Evolutionary conservation across 441 rosid genomes (phyloP).

Genomic region (Euphorbia corollata): DNA sequence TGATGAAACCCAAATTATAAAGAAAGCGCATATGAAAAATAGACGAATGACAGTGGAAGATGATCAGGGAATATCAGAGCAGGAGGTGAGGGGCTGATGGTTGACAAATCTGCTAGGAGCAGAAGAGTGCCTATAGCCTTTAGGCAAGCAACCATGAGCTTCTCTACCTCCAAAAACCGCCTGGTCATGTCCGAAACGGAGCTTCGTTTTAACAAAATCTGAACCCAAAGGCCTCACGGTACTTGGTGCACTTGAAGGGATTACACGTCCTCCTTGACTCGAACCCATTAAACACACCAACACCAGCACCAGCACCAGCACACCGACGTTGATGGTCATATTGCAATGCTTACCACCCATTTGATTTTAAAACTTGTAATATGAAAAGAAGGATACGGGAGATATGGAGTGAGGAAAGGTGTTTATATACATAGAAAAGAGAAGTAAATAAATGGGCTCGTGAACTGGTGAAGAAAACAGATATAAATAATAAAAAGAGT

Average conservation of each 20-base stretch:
- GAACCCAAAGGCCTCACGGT: conserved; percentile 33
- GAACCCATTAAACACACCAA: conserved; percentile 5
- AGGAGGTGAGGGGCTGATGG: conserved; percentile 48
- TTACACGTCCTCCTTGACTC: conserved; percentile 32
- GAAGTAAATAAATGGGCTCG: conserved; percentile 52
- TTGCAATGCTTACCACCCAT: no score
- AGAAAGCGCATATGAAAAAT: no score
- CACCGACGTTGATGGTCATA: no score
- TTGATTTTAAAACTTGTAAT: neutral
- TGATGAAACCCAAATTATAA: no score
- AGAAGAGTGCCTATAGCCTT: conserved; percentile 57
- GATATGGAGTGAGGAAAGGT: neutral
- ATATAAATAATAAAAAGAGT: conserved; percentile 15
- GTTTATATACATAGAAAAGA: neutral
- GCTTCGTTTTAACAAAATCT: conserved; percentile 35
- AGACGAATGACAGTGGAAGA: no score
- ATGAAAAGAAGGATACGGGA: no score
- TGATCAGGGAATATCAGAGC: conserved; percentile 4
- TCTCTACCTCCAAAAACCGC: conserved; percentile 32
- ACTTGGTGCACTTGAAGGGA: conserved; percentile 61
- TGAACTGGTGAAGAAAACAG: conserved; percentile 36
- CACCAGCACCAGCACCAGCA: conserved; percentile 21
- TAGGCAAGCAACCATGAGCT: conserved; percentile 63
- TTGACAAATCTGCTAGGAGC: conserved; percentile 80
- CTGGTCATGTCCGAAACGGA: conserved; percentile 22